A percentile compares a stretch with the other conserved stretches of the same genome.
These are phyloP conservation scores for Hanseniaspora mollemarum DNA, from an alignment of 805 yeast species.

Conservation along the genomic window DNA sequence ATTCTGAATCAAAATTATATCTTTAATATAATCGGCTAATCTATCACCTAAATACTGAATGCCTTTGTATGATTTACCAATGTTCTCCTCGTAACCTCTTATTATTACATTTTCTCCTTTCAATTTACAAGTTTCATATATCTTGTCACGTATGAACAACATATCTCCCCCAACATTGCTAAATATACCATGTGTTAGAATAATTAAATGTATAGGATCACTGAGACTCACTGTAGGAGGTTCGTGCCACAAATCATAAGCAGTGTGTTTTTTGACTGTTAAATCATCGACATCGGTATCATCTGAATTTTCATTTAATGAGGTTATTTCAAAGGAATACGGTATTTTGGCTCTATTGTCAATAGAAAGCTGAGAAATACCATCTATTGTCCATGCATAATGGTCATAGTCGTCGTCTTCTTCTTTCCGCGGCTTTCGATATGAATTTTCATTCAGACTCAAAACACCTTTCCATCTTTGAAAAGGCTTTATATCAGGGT, in stretches of 20 bases:
- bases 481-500: constrained; percentile 56
- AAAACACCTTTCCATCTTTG: constrained; percentile 52
- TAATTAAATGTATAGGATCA: constrained; percentile 66
- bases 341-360: constrained; percentile 55
- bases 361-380: constrained; percentile 69
- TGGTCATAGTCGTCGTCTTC: constrained; percentile 22
- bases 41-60: constrained; percentile 72
- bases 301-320: not conserved
- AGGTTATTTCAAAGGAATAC: constrained; percentile 38
- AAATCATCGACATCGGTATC: constrained; percentile 18
- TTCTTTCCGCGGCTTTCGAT: constrained; percentile 5
- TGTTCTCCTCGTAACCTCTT: constrained; percentile 73
- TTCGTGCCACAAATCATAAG: constrained; percentile 62
- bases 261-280: constrained; percentile 36
- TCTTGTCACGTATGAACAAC: constrained; percentile 71
- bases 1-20: constrained; percentile 38
- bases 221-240: constrained; percentile 40
- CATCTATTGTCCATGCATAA: constrained; percentile 70
- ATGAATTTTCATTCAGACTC: constrained; percentile 35
- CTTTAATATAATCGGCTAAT: constrained; percentile 55
- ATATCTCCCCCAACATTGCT: constrained; percentile 84
- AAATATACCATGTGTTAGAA: constrained; percentile 84
- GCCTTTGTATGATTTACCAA: constrained; percentile 81
- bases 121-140: constrained; percentile 41
- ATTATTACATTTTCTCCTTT: constrained; percentile 59